Percentiles rank a stretch among this genome's conserved stretches.
phyloP scores from a whole-genome alignment of 2,329 filamentous ascomycete species.

The Fusarium aywerte region DNA sequence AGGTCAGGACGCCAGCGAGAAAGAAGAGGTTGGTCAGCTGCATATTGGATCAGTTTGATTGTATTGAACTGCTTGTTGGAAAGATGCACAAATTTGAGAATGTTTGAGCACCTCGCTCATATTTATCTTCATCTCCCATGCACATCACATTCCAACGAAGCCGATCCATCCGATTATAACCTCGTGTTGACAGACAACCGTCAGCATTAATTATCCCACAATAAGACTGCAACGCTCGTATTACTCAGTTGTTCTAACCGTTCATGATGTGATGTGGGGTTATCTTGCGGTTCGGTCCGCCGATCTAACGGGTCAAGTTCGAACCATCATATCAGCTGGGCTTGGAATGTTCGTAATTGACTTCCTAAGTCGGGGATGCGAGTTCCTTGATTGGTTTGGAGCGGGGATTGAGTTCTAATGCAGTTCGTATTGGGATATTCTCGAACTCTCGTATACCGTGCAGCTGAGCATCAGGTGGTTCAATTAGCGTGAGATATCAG shows the following conservation, averaged over 20 bases:
- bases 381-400: not conserved
- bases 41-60: slow-evolving; percentile 50
- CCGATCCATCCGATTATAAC: not conserved
- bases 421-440: not conserved
- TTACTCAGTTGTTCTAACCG: not conserved
- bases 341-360: not conserved
- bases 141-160: not conserved
- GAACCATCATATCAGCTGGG: slow-evolving; percentile 1
- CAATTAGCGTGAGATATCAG: not conserved
- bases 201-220: not conserved
- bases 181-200: not conserved
- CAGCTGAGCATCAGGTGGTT: not conserved
- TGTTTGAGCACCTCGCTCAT: not conserved
- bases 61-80: not conserved
- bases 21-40: slow-evolving; percentile 54
- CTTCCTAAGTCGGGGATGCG: not conserved
- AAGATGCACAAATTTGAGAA: not conserved
- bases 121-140: not conserved
- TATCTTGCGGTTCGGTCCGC: not conserved
- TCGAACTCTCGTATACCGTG: not conserved
- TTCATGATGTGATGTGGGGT: not conserved
- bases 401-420: not conserved
- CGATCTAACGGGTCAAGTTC: not conserved
- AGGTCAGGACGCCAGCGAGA: slow-evolving; percentile 51
- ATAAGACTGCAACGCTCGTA: not conserved